Evolutionary conservation across 2,329 filamentous ascomycete species (phyloP).

Genomic region (Paracoccidioides lutzii): DNA sequence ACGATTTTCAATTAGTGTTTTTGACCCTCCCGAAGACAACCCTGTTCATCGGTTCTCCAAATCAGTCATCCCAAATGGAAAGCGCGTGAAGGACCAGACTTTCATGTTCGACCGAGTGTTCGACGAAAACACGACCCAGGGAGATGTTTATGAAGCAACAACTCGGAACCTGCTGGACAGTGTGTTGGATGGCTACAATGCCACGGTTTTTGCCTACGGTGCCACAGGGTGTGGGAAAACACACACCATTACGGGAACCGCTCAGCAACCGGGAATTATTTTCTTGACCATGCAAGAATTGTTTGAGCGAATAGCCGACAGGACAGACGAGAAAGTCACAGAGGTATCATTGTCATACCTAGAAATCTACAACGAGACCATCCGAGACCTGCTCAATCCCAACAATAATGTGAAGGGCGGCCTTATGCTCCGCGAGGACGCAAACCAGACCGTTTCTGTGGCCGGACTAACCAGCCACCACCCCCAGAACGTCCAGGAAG

Average conservation of each 20-base stretch:
- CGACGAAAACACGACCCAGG: constrained; percentile 85
- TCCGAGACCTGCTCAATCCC: constrained; percentile 83
- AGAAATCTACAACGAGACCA: constrained; percentile 98
- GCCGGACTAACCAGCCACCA: constrained; percentile 82
- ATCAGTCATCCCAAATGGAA: constrained; percentile 69
- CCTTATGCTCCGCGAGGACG: constrained; percentile 86
- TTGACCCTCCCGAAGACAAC: constrained; percentile 92
- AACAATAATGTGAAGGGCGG: constrained; percentile 62
- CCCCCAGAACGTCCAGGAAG: constrained; percentile 81
- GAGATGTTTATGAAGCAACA: constrained; percentile 88
- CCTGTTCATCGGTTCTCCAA: constrained; percentile 77
- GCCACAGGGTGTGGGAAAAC: constrained; percentile 98
- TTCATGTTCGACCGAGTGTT: constrained; percentile 96
- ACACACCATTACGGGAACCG: constrained; percentile 87
- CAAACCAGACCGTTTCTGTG: constrained; percentile 84
- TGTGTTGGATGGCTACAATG: constrained; percentile 95
- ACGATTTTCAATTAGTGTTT: constrained; percentile 50
- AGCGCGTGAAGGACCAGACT: constrained; percentile 91
- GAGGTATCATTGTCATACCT: constrained; percentile 89
- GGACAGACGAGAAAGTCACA: constrained; percentile 72
- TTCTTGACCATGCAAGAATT: constrained; percentile 98
- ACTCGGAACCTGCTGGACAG: constrained; percentile 83
- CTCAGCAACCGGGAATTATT: constrained; percentile 90
- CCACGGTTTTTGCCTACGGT: constrained; percentile 95
- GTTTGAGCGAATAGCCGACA: constrained; percentile 87